phyloP scores from a whole-genome alignment of 352 stramenopile species.

The Phytophthora sp. region DNA sequence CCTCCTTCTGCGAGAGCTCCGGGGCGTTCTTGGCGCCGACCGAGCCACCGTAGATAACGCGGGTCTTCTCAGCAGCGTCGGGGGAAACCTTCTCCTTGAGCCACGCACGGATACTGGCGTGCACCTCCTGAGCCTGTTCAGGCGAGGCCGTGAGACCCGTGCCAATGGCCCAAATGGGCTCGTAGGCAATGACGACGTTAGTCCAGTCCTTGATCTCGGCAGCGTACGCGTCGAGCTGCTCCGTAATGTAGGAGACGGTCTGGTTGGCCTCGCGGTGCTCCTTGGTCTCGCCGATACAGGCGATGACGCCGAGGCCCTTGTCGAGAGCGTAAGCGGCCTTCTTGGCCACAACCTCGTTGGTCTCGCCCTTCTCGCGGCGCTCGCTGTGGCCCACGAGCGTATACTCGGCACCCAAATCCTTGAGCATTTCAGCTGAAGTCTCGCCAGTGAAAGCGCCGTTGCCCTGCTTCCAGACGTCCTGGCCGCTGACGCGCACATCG shows the following conservation, averaged over 20 bases:
- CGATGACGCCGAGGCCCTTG: constrained; percentile 95
- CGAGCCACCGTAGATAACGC: constrained; percentile 98
- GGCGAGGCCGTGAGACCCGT: constrained; percentile 98
- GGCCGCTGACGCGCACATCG: constrained; percentile 84
- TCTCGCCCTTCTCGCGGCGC: constrained; percentile 93
- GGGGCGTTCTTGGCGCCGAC: constrained; percentile 93
- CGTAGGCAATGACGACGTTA: constrained; percentile 97
- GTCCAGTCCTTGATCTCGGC: constrained; percentile 92
- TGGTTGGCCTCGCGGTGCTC: constrained; percentile 91
- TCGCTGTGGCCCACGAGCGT: constrained; percentile 98
- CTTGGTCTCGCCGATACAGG: constrained; percentile 98
- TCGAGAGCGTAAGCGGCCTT: constrained; percentile 95
- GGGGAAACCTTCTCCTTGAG: constrained; percentile 91
- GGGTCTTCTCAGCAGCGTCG: constrained; percentile 92
- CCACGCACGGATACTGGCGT: constrained; percentile 95
- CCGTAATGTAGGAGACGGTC: constrained; percentile 94
- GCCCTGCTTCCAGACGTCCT: constrained; percentile 96
- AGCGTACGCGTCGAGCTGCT: constrained; percentile 93
- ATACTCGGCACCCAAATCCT: constrained; percentile 94
- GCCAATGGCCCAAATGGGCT: constrained; percentile 98
- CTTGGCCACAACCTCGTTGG: constrained; percentile 90
- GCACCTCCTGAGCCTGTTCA: constrained; percentile 98
- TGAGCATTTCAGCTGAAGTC: constrained; percentile 97
- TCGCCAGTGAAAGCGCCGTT: constrained; percentile 98
- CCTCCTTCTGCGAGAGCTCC: constrained; percentile 93